These are phyloP conservation scores for Podila verticillata DNA, from an alignment of 192 early-diverging fungal species.

Conservation along the genomic window DNA sequence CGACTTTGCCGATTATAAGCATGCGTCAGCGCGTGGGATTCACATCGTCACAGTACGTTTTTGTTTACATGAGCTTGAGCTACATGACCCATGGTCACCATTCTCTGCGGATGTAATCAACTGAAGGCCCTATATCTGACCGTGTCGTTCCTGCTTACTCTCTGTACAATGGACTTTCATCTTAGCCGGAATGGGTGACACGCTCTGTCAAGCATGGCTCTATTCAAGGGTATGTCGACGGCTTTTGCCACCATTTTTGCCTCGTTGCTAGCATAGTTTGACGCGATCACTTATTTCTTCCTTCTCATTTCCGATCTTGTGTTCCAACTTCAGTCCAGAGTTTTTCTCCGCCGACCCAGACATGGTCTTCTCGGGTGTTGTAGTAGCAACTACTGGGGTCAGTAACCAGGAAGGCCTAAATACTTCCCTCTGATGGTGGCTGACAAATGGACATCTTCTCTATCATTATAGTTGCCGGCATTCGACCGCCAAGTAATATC, in stretches of 20 bases:
- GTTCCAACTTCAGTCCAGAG: constrained; percentile 2
- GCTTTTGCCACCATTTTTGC: not conserved
- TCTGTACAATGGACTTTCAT: not conserved
- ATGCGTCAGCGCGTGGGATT: constrained; percentile 32
- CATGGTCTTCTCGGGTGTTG: constrained; percentile 41
- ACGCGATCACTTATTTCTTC: not conserved
- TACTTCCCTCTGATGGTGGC: not conserved
- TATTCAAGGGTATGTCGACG: constrained; percentile 18
- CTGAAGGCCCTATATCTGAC: not conserved
- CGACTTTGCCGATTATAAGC: constrained; percentile 38
- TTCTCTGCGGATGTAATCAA: not conserved
- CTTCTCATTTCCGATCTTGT: not conserved
- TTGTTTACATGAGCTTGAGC: not conserved
- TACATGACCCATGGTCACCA: not conserved
- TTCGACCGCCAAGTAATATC: constrained; percentile 30
- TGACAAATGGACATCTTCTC: not conserved
- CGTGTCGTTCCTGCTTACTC: not conserved
- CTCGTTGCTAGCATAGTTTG: not conserved
- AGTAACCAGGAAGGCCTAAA: not conserved
- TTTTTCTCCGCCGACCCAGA: constrained; percentile 31
- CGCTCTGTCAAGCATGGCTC: constrained; percentile 1
- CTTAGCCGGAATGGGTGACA: constrained; percentile 26
- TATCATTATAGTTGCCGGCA: constrained; percentile 22
- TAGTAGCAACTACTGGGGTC: constrained; percentile 36
- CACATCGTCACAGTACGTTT: constrained; percentile 33